Percentiles rank a stretch among this genome's conserved stretches.
phyloP scores from a whole-genome alignment of 2,329 filamentous ascomycete genomes.

The Raffaelea ambrosiae region DNA sequence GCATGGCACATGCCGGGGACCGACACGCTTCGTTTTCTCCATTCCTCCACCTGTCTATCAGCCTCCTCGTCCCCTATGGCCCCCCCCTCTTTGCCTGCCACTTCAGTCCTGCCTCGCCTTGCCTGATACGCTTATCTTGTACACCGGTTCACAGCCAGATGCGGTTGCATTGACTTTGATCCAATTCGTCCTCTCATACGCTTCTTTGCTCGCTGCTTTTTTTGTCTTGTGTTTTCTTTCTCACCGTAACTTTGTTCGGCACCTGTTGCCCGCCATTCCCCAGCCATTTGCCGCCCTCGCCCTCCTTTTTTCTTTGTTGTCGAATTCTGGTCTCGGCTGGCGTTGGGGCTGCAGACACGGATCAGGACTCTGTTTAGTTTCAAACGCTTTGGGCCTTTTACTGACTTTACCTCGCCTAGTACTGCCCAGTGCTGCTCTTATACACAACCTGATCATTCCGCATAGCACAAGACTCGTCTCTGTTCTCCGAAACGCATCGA shows the following conservation, averaged over 20 bases:
- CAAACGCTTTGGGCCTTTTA: too few relatives aligned
- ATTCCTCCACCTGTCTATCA: not conserved
- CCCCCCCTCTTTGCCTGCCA: not conserved
- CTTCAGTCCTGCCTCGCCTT: not conserved
- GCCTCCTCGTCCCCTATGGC: not conserved
- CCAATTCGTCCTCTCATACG: not conserved
- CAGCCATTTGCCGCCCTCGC: too few relatives aligned
- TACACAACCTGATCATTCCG: too few relatives aligned
- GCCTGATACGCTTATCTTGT: not conserved
- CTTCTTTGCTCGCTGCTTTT: not conserved
- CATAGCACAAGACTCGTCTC: not conserved
- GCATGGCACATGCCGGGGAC: too few relatives aligned
- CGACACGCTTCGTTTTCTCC: not conserved
- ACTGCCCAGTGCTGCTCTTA: not conserved
- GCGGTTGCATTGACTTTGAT: not conserved
- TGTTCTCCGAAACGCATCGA: too few relatives aligned
- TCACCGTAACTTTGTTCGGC: slow-evolving; percentile 1
- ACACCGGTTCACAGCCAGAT: not conserved
- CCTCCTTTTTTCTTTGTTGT: not conserved
- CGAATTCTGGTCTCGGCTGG: not conserved
- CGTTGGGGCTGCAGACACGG: not conserved
- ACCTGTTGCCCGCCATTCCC: not conserved
- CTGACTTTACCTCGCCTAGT: not conserved
- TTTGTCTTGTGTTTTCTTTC: not conserved
- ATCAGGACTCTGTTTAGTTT: too few relatives aligned